These are phyloP conservation scores for Bacidia gigantensis DNA, from an alignment of 495 filamentous ascomycete genomes.

Conservation along the genomic window DNA sequence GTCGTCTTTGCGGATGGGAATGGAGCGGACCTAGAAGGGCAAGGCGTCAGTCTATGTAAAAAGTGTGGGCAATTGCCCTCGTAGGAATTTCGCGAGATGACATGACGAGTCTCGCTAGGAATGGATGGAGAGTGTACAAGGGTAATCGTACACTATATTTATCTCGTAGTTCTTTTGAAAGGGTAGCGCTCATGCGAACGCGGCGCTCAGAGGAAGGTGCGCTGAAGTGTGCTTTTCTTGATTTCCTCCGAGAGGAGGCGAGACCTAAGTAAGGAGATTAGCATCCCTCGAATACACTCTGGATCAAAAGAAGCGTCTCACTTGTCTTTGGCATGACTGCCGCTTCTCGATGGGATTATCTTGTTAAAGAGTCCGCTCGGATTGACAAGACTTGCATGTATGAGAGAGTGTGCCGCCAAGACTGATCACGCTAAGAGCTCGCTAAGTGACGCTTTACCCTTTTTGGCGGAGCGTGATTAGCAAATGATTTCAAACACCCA, in stretches of 20 bases:
- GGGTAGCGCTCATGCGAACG: conserved; percentile 82
- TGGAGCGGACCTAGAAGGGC: conserved; percentile 64
- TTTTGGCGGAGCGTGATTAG: not conserved
- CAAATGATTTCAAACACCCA: not conserved
- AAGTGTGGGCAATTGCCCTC: not conserved
- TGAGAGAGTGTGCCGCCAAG: not conserved
- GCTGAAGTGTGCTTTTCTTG: conserved; percentile 90
- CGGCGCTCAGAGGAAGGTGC: conserved; percentile 86
- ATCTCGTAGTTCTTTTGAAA: conserved; percentile 89
- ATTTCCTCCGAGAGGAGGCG: conserved; percentile 86
- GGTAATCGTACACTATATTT: conserved; percentile 77
- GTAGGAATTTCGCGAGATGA: no score
- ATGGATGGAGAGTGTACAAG: not conserved
- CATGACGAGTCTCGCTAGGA: no score
- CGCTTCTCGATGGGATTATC: no score
- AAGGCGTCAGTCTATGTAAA: not conserved
- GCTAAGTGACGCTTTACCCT: not conserved
- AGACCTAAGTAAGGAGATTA: conserved; percentile 32
- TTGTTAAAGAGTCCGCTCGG: conserved; percentile 1
- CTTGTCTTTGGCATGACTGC: no score
- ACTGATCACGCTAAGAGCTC: not conserved
- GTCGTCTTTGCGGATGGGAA: conserved; percentile 97
- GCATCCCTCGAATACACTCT: not conserved
- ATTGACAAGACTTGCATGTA: not conserved
- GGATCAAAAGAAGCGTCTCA: not conserved